Evolutionary conservation across 1,284 basidiomycete species (phyloP).

Genomic region (Ustilago shanxiensis): DNA sequence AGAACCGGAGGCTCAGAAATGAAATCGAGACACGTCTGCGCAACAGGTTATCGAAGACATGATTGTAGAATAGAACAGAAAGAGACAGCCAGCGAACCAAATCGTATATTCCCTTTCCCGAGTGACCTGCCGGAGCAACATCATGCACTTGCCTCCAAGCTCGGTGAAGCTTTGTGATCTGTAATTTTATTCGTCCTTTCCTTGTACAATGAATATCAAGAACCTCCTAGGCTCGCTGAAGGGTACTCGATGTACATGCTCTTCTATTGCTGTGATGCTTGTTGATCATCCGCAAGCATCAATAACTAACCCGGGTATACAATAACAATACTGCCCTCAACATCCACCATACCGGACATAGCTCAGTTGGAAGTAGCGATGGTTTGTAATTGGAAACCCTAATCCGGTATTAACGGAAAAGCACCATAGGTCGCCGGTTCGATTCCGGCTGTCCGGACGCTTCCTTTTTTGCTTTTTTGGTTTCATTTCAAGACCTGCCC

Average conservation of each 20-base stretch:
- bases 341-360: constrained; percentile 30
- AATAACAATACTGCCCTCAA: too few species aligned
- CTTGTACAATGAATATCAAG: too few species aligned
- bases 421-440: constrained; percentile 59
- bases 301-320: too few species aligned
- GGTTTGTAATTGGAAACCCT: constrained; percentile 59
- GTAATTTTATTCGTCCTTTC: too few species aligned
- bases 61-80: too few species aligned
- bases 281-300: too few species aligned
- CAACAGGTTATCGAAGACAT: background rate
- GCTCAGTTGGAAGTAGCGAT: constrained; percentile 61
- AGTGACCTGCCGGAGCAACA: background rate
- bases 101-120: too few species aligned
- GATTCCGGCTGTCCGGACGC: constrained; percentile 56
- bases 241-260: too few species aligned
- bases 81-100: too few species aligned
- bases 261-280: background rate
- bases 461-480: constrained; percentile 10
- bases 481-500: too few species aligned
- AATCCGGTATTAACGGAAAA: constrained; percentile 49
- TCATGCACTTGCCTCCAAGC: background rate
- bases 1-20: constrained; percentile 16
- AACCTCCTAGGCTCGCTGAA: too few species aligned
- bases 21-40: constrained; percentile 7
- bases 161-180: background rate